These are phyloP conservation scores for Plasmodiophora brassicae DNA, from an alignment of 208 protist species.

Conservation along the genomic window DNA sequence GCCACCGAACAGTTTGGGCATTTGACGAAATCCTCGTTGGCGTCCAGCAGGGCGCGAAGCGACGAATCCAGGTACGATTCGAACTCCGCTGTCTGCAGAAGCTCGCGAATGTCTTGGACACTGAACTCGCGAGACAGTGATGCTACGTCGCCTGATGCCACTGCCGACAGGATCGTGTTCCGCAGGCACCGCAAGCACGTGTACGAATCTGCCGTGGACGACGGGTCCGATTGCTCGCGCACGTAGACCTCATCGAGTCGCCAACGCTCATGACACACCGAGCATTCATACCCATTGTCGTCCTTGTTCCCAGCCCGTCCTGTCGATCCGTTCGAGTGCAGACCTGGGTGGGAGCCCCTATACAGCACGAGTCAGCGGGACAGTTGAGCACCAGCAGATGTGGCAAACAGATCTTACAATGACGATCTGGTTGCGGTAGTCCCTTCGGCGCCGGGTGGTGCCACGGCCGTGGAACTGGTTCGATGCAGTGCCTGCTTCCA, in stretches of 20 bases:
- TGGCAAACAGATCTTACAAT: no score
- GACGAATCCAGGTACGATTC: not conserved
- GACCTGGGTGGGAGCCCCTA: no score
- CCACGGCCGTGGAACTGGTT: no score
- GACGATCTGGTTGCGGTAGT: no score
- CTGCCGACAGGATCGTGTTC: not conserved
- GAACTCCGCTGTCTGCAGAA: not conserved
- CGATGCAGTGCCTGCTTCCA: no score
- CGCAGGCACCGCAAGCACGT: not conserved
- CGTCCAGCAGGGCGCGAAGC: not conserved
- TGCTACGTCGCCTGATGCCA: not conserved
- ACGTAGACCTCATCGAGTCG: not conserved
- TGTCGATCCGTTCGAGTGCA: no score
- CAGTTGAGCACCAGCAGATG: no score
- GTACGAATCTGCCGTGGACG: not conserved
- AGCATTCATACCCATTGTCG: no score
- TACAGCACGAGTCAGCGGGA: no score
- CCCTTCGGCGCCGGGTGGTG: no score
- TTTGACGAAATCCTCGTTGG: not conserved
- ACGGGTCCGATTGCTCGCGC: not conserved
- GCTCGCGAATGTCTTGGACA: constrained; percentile 15
- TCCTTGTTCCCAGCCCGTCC: no score
- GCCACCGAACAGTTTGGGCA: not conserved
- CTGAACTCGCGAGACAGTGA: not conserved
- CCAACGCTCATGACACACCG: no score